phyloP scores from a whole-genome alignment of 2,329 filamentous ascomycete species.

The Gremmenia infestans region DNA sequence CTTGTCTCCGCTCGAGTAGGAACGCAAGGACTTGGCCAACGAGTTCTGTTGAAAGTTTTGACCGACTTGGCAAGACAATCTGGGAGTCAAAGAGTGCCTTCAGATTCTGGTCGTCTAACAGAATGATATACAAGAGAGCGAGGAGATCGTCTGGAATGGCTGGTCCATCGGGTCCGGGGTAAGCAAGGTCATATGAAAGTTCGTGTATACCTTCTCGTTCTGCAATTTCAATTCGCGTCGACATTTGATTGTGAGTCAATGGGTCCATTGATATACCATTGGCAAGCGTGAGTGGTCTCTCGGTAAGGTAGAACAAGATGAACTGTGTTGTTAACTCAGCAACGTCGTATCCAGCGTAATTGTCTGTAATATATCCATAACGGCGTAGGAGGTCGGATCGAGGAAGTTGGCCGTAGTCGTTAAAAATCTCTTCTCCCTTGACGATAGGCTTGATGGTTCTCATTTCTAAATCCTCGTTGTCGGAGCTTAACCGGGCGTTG shows the following conservation, averaged over 20 bases:
- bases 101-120: constrained; percentile 37
- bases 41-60: constrained; percentile 38
- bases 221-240: constrained; percentile 36
- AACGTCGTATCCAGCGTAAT: constrained; percentile 61
- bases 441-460: constrained; percentile 52
- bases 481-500: constrained; percentile 45
- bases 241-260: constrained; percentile 22
- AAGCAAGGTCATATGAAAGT: constrained; percentile 53
- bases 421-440: constrained; percentile 59
- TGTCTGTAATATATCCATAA: constrained; percentile 63
- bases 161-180: constrained; percentile 22
- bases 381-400: constrained; percentile 60
- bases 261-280: constrained; percentile 15
- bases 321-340: constrained; percentile 53
- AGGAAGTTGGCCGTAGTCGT: constrained; percentile 63
- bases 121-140: constrained; percentile 40
- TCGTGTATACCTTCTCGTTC: constrained; percentile 55
- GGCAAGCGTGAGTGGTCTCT: constrained; percentile 4
- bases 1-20: constrained; percentile 36
- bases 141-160: constrained; percentile 32
- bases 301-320: constrained; percentile 34
- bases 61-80: constrained; percentile 29
- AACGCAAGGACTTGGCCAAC: constrained; percentile 36
- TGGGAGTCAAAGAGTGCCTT: constrained; percentile 32
- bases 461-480: constrained; percentile 50